Percentiles rank a stretch among this genome's conserved stretches.
phyloP scores from a whole-genome alignment of 108 stramenopile genomes.

The Cyclotella atomus region DNA sequence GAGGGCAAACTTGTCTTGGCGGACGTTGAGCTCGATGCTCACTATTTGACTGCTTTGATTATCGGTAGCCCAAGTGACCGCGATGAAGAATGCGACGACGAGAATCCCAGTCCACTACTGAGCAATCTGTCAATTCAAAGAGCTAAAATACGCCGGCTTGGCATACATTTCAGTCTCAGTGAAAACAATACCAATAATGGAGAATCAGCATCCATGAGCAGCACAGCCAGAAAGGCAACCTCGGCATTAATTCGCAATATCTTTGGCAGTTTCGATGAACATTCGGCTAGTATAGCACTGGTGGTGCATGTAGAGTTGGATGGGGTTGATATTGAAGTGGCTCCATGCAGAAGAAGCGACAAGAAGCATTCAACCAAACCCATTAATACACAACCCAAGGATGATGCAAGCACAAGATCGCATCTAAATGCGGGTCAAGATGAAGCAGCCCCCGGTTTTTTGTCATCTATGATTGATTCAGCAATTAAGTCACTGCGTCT shows the following conservation, averaged over 20 bases:
- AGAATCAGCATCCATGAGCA: constrained; percentile 1
- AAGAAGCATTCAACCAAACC: constrained; percentile 5
- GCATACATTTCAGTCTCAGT: constrained; percentile 19
- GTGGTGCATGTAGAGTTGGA: constrained; percentile 32
- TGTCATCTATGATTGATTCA: constrained; percentile 41
- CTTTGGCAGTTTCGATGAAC: constrained; percentile 15
- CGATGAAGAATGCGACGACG: constrained; percentile 9
- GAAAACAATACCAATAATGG: not conserved
- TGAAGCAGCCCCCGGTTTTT: constrained; percentile 22
- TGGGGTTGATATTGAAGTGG: constrained; percentile 30
- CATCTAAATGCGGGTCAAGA: constrained; percentile 5
- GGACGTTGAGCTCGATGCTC: constrained; percentile 63
- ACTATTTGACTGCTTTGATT: constrained; percentile 45
- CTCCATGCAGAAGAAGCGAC: constrained; percentile 5
- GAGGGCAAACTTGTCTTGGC: constrained; percentile 66
- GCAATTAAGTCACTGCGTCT: constrained; percentile 46
- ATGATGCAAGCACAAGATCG: not conserved
- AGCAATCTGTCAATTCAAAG: constrained; percentile 12
- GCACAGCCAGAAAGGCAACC: constrained; percentile 32
- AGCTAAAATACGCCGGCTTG: constrained; percentile 24
- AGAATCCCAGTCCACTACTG: no score
- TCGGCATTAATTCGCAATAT: constrained; percentile 15
- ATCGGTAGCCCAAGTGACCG: not conserved
- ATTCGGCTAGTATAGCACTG: constrained; percentile 20
- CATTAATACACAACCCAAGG: not conserved